Evolutionary conservation across 2,329 filamentous ascomycete genomes (phyloP), one percentile per base, ranked within the genome.

Genomic region (Penicillium sclerotiorum): DNA sequence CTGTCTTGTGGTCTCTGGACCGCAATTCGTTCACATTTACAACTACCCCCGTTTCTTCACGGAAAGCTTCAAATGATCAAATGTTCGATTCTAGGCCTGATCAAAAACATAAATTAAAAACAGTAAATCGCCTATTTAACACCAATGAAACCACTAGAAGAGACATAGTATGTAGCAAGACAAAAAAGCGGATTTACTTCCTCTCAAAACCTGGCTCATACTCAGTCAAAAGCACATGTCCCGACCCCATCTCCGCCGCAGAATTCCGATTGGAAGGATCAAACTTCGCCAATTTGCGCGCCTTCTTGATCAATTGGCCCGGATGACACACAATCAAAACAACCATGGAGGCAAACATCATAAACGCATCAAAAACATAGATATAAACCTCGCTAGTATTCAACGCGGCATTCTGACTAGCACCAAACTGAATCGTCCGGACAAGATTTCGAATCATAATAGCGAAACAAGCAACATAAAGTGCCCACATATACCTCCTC

Each of bases 331-430:
- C 38, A 12, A 58, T 20, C 35, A 66, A 52, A 4, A 62, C 42
- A 6, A 55, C 30, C 50, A 65, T 55, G 1, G 55, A 35, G n/a
- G 60, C 8, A 3, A 53, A 53, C 64, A 69, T 66, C 28, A 66
- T 42, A 22, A 53, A 55, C 8, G 58, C 65, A 59, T 70, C 67
- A 49, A 68, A 69, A 0, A 69, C 54, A 52, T 68, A 70, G 3
- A 69, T 63, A 50, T 58, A 63, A 13, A 23, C 63, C 53, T 70
- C 67, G 13, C 59, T 48, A 3, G 45, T 56, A 11, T 59, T 57
- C 18, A 69, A 18, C 23, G 49, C 40, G 0, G 57, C 40, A 13
- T 33, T 50, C 22, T 46, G 17, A 8, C 20, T 17, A 1, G 58
- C 52, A 5, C 55, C 63, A 45, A 68, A 70, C 45, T 70, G 58